Evolutionary conservation across 2,329 filamentous ascomycete species (phyloP).

Genomic region (Sarocladiaceae sp.): DNA sequence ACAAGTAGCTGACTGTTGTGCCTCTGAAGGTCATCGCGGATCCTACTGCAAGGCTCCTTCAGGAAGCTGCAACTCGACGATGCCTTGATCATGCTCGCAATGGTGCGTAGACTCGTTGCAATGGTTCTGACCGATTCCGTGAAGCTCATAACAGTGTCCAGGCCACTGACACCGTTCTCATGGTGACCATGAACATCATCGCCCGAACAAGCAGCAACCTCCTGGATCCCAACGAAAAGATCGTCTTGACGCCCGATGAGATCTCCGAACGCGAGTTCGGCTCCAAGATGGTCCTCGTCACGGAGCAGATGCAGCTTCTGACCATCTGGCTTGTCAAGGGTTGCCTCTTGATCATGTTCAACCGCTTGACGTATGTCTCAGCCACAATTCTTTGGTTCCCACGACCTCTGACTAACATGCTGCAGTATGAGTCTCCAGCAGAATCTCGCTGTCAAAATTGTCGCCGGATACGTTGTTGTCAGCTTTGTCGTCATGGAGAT

Average conservation of each 20-base stretch:
- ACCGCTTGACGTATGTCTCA: constrained; percentile 48
- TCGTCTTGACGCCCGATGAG: constrained; percentile 39
- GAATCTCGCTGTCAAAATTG: constrained; percentile 42
- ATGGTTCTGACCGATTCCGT: not conserved
- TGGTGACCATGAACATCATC: constrained; percentile 51
- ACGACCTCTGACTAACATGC: not conserved
- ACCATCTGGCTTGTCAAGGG: constrained; percentile 51
- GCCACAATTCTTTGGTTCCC: not conserved
- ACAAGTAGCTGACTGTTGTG: not conserved
- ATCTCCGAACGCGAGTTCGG: constrained; percentile 41
- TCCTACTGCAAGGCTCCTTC: constrained; percentile 12
- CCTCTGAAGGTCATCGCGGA: constrained; percentile 10
- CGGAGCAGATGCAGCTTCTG: constrained; percentile 57
- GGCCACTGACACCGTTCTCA: constrained; percentile 49
- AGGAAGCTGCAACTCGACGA: constrained; percentile 13
- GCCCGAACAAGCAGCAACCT: constrained; percentile 53
- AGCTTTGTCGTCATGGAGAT: constrained; percentile 48
- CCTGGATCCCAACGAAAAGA: constrained; percentile 42
- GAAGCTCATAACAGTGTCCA: constrained; percentile 15
- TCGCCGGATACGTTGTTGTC: constrained; percentile 41
- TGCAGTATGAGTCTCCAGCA: constrained; percentile 40
- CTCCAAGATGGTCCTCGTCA: constrained; percentile 57
- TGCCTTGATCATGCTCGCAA: constrained; percentile 11
- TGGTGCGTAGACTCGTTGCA: constrained; percentile 9
- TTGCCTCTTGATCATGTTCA: constrained; percentile 54